Evolutionary conservation across 805 yeast species (phyloP), one percentile per base, ranked within the genome.

Genomic region (Ogataea paradorogensis): DNA sequence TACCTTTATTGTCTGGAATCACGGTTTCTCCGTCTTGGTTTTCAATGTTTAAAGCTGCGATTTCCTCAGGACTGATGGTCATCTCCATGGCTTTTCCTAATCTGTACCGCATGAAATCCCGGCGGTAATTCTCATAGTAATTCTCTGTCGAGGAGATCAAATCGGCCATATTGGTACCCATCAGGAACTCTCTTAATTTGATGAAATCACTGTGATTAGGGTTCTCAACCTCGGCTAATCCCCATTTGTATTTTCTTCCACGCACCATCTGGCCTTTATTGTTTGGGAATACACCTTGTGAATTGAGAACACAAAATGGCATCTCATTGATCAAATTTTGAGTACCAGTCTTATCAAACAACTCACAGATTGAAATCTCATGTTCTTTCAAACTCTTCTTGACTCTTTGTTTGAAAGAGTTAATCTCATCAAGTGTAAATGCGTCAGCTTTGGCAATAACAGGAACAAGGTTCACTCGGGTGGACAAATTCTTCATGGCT

Each of bases 171-270:
- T 86, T 75, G 15, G 80, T 72, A 16, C 81, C 72, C 62, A 90
- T 69, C 34, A 90, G 65, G 27, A 87, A 62, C 25, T 78, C 73
- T 49, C 86, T 76, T 47, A 90, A 69, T 45, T 70, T 70, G 21
- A 62, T 47, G 55, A 88, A 88, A 58, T 91, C 96, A 62, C 95
- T 86, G 60, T 84, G 89, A 7, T 66, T 61, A 14, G 73, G 74
- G 58, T 87, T 82, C 55, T 85, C 95, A 28, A 86, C 84, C 56
- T 89, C 95, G 10, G 86, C 85, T 15, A 76, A 61, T 0, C 97
- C 97, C 96, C 96, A 90, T 13, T 68, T 71, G 65, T 88, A 90
- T 55, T 73, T 72, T 54, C 96, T 73, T 13, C 93, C 95, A 47
- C 84, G 71, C 21, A 84, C 84, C 3, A 62, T 45, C 23, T 70